Base-by-base conservation (phyloP, 441 rosid species). In the Pelargonium citronellum region DNA sequence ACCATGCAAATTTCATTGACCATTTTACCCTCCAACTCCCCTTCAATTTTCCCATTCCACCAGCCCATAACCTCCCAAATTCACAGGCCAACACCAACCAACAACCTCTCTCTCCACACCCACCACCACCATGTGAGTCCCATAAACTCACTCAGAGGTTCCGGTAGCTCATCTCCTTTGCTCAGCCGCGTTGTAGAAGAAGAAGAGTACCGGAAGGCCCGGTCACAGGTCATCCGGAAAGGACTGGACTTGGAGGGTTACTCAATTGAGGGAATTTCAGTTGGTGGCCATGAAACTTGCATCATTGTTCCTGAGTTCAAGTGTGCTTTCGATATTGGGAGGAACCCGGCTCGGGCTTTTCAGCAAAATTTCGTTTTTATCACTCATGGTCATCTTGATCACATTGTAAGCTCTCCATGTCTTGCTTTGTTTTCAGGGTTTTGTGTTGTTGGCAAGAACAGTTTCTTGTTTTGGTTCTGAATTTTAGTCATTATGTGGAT, bases 211-310 rank as follows among this genome's bases (percentile, higher is more conserved):
- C 63, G 70, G 43, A 75, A 70, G 24, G 73, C 74, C 9, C 49
- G 73, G 41, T 69, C 78, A 5, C 67, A 70, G 62, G 78, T 75
- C 15, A 71, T 70, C 44, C 88, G 95, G 0, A 89, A 85, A 79
- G 87, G 86, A 34, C 34, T 88, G 6, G 93, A 91, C 69, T 80
- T 91, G 81, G 96, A 88, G 82, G 91, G 96, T 39, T 88, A 88
- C 67, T 78, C 85, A 0, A 80, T 94, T 51, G 96, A 94, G 72
- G 97, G 98, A 1, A 63, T 89, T 61, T 94, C 96, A 12, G 60
- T 91, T 41, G 96, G 96, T 0, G 97, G 96, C 17, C 92, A 84
- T n/a, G 97, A 93, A 83, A 93, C 97, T 0, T 93, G 97, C 62
- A 75, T 91, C 12, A 89, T 91, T 30, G 78, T 94, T 20, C 96